Evolutionary conservation across 768 basidiomycete genomes (phyloP).

Genomic region (Leucogyrophana mollusca): DNA sequence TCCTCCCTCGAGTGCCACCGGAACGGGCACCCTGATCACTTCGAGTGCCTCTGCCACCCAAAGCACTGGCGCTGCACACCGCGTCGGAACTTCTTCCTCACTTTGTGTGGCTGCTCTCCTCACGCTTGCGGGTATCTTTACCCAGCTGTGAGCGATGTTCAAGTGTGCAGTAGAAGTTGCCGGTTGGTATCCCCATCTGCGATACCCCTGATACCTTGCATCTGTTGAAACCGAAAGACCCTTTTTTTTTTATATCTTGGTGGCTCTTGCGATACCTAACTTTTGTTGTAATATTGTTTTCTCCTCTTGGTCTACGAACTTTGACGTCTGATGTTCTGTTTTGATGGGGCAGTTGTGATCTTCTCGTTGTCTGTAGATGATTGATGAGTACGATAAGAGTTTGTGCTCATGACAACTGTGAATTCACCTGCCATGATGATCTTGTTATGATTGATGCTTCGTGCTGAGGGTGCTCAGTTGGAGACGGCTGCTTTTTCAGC

Average conservation of each 20-base stretch:
- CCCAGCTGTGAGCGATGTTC: slow-evolving; percentile 11
- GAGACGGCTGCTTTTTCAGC: too few species aligned
- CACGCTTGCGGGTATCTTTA: slow-evolving; percentile 19
- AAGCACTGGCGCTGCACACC: slow-evolving; percentile 16
- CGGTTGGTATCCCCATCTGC: slow-evolving; percentile 2
- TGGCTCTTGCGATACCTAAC: slow-evolving; percentile 6
- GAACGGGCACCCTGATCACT: neutral
- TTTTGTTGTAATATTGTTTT: slow-evolving; percentile 19
- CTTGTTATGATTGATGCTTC: too few species aligned
- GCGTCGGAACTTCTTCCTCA: slow-evolving; percentile 18
- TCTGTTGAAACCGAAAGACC: slow-evolving; percentile 6
- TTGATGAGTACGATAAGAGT: too few species aligned
- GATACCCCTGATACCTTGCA: neutral
- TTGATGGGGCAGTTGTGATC: neutral
- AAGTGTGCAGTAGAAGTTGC: slow-evolving; percentile 1
- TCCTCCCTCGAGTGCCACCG: slow-evolving; percentile 17
- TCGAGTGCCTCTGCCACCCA: slow-evolving; percentile 13
- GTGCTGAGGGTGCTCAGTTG: too few species aligned
- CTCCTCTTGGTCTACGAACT: slow-evolving; percentile 4
- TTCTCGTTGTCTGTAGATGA: neutral
- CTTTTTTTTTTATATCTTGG: neutral
- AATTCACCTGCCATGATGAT: too few species aligned
- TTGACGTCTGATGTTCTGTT: neutral
- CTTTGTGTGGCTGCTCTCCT: slow-evolving; percentile 18
- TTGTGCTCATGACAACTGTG: too few species aligned